These are phyloP conservation scores for Chlorella vulgaris DNA, from an alignment of 139 green algal species.

Conservation along the genomic window DNA sequence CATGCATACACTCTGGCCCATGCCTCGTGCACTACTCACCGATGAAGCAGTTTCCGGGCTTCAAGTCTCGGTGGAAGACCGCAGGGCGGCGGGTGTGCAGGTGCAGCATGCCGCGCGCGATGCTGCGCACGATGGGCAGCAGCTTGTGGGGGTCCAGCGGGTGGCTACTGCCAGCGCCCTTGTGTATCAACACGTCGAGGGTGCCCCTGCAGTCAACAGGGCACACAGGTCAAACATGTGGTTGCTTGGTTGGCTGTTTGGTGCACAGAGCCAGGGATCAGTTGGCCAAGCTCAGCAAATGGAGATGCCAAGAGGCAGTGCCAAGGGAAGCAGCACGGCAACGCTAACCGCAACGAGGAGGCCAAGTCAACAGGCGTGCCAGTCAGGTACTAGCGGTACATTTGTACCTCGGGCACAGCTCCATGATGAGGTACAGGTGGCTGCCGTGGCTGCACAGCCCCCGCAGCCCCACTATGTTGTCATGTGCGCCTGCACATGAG, in stretches of 20 bases:
- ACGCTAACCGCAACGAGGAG: too few species aligned
- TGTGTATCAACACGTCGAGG: slow-evolving; percentile 56
- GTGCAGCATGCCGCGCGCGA: slow-evolving; percentile 69
- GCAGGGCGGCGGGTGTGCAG: slow-evolving; percentile 79
- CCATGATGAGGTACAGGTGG: slow-evolving; percentile 57
- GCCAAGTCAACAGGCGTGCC: too few species aligned
- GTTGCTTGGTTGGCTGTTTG: neutral
- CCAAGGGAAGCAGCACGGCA: too few species aligned
- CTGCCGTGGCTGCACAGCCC: slow-evolving; percentile 42
- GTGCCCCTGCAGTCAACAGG: slow-evolving; percentile 40
- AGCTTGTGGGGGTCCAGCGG: slow-evolving; percentile 51
- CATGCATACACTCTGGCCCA: too few species aligned
- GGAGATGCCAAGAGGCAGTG: too few species aligned
- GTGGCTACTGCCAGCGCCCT: slow-evolving; percentile 9
- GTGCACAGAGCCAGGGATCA: neutral
- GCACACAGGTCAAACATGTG: neutral
- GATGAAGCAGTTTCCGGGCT: slow-evolving; percentile 63
- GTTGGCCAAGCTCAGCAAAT: neutral
- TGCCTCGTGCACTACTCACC: neutral
- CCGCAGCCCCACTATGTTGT: slow-evolving; percentile 59
- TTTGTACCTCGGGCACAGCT: slow-evolving; percentile 59
- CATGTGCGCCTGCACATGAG: slow-evolving; percentile 41
- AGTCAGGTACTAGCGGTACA: too few species aligned
- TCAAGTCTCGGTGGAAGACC: slow-evolving; percentile 81
- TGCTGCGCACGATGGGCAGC: slow-evolving; percentile 46